Evolutionary conservation across 352 stramenopile genomes (phyloP).

Genomic region (Phytophthora uliginosa): DNA sequence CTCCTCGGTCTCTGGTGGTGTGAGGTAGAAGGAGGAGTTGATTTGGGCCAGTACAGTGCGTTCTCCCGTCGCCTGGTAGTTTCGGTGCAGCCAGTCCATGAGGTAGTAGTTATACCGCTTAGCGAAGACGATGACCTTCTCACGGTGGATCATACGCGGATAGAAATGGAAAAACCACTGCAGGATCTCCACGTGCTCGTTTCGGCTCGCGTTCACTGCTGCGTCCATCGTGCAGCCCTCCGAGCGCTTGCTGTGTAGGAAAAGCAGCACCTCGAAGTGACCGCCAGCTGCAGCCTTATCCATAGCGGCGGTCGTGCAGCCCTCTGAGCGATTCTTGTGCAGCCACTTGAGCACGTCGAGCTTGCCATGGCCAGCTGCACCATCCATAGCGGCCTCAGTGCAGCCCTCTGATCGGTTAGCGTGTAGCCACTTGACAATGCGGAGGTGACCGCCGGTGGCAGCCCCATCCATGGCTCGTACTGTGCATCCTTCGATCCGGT

Average conservation of each 20-base stretch:
- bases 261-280: constrained; percentile 53
- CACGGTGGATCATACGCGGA: constrained; percentile 44
- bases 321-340: constrained; percentile 37
- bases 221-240: constrained; percentile 47
- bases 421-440: constrained; percentile 45
- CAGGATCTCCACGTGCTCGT: constrained; percentile 49
- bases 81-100: constrained; percentile 52
- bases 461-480: constrained; percentile 41
- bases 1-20: constrained; percentile 33
- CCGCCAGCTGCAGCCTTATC: constrained; percentile 40
- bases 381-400: constrained; percentile 48
- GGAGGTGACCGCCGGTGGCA: constrained; percentile 35
- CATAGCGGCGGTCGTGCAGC: constrained; percentile 46
- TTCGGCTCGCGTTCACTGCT: constrained; percentile 40
- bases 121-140: constrained; percentile 51
- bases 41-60: constrained; percentile 47
- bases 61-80: constrained; percentile 44
- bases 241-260: constrained; percentile 39
- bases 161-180: constrained; percentile 51
- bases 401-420: constrained; percentile 42
- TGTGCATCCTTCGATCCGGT: constrained; percentile 41
- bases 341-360: constrained; percentile 45
- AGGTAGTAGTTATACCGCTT: constrained; percentile 56
- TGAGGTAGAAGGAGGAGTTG: constrained; percentile 49
- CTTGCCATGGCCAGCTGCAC: constrained; percentile 37